Percentiles rank a stretch among this genome's conserved stretches.
Evolutionary conservation across 495 filamentous ascomycete species (phyloP).

Genomic region (Xeromyces bisporus): DNA sequence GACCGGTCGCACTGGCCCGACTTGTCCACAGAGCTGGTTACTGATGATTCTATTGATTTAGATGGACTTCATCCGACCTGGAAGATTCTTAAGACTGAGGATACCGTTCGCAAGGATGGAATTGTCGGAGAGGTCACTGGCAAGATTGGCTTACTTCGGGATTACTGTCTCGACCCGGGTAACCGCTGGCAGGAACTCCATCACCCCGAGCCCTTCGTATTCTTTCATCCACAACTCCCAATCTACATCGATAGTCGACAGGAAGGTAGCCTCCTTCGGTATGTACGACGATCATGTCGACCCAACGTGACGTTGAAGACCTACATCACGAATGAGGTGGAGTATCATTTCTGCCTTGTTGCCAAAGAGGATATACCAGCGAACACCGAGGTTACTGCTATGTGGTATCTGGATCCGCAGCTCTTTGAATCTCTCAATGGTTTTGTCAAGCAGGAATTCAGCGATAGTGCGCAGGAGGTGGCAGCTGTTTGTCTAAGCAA

Average conservation of each 20-base stretch:
- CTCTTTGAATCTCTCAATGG: slow-evolving; percentile 28
- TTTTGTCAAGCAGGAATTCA: slow-evolving; percentile 28
- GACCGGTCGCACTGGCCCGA: slow-evolving; percentile 36
- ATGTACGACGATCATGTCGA: slow-evolving; percentile 71
- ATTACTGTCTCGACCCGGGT: slow-evolving; percentile 52
- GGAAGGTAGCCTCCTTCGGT: slow-evolving; percentile 71
- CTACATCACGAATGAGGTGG: slow-evolving; percentile 51
- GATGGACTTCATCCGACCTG: slow-evolving; percentile 39
- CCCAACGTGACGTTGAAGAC: slow-evolving; percentile 74
- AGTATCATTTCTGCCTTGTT: slow-evolving; percentile 81
- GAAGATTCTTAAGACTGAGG: slow-evolving; percentile 52
- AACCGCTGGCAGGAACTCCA: slow-evolving; percentile 63
- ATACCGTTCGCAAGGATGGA: slow-evolving; percentile 41
- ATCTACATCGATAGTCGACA: slow-evolving; percentile 81
- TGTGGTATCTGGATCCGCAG: slow-evolving; percentile 45
- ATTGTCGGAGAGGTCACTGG: slow-evolving; percentile 80
- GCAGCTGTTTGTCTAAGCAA: slow-evolving; percentile 44
- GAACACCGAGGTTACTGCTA: slow-evolving; percentile 44
- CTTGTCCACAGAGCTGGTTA: slow-evolving; percentile 29
- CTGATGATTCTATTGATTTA: slow-evolving; percentile 25
- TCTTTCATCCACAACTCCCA: slow-evolving; percentile 65
- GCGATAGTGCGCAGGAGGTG: slow-evolving; percentile 28
- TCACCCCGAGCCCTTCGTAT: slow-evolving; percentile 71
- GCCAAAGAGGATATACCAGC: slow-evolving; percentile 54
- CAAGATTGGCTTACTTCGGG: slow-evolving; percentile 59